Percentiles rank a stretch among this genome's conserved stretches.
These are phyloP conservation scores for Haematococcus sp. DNA, from an alignment of 139 green algal genomes.

Conservation along the genomic window DNA sequence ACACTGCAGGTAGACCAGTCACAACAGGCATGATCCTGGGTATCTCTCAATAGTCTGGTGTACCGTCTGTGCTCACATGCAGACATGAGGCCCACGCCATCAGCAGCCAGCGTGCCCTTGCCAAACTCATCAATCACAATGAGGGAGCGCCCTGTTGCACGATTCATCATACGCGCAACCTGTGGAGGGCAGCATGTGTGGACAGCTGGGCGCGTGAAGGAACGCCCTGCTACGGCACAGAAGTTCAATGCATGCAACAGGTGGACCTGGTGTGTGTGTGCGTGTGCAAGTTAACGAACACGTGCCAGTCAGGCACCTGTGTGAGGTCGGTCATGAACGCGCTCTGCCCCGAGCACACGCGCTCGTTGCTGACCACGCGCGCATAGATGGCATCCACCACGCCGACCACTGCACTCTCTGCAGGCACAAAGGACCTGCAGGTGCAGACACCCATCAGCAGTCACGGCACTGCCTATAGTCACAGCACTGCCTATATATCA, in stretches of 20 bases:
- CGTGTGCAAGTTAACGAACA: too few species aligned
- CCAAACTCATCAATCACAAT: conserved; percentile 95
- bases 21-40: too few species aligned
- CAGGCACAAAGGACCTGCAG: conserved; percentile 64
- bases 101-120: conserved; percentile 84
- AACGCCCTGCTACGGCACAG: too few species aligned
- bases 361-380: conserved; percentile 45
- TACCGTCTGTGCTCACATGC: conserved; percentile 13
- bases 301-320: conserved; percentile 62
- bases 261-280: too few species aligned
- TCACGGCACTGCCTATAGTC: not conserved
- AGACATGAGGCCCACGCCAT: conserved; percentile 78
- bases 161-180: conserved; percentile 70
- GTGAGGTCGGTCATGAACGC: conserved; percentile 84
- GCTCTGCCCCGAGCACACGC: conserved; percentile 34
- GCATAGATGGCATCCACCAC: conserved; percentile 84
- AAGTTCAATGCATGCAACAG: too few species aligned
- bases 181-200: too few species aligned
- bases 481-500: too few species aligned
- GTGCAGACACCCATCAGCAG: too few species aligned
- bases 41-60: conserved; percentile 37
- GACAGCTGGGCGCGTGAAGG: not conserved
- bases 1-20: too few species aligned
- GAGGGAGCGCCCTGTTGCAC: conserved; percentile 74
- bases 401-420: conserved; percentile 56